Evolutionary conservation across 805 yeast species (phyloP).

Genomic region (Candida maris): DNA sequence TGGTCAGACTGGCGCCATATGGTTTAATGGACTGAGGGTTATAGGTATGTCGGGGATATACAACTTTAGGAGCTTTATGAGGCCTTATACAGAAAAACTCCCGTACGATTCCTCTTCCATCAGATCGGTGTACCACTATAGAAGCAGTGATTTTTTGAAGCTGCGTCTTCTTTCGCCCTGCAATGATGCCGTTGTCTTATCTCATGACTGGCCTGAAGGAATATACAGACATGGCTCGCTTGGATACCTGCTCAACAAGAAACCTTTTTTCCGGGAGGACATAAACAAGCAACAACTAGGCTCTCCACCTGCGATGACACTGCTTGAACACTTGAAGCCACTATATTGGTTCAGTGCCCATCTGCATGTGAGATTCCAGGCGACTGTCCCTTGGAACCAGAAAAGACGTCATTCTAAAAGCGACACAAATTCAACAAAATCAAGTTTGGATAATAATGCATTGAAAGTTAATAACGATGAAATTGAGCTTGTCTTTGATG

Average conservation of each 20-base stretch:
- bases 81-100: conserved; percentile 37
- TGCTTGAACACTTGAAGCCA: conserved; percentile 58
- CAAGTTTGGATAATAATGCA: conserved; percentile 5
- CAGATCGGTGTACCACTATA: conserved; percentile 69
- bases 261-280: conserved; percentile 69
- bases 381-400: conserved; percentile 37
- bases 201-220: conserved; percentile 95
- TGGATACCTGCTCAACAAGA: conserved; percentile 45
- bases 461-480: conserved; percentile 22
- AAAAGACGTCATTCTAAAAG: background rate
- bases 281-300: conserved; percentile 62
- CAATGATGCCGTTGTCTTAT: conserved; percentile 52
- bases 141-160: conserved; percentile 60
- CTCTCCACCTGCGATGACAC: conserved; percentile 57
- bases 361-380: conserved; percentile 71
- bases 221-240: conserved; percentile 63
- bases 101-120: conserved; percentile 48
- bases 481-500: conserved; percentile 17
- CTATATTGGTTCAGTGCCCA: conserved; percentile 85
- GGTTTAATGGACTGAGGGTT: conserved; percentile 73
- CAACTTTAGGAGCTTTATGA: conserved; percentile 47
- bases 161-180: conserved; percentile 38
- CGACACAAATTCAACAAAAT: conserved; percentile 3
- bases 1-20: conserved; percentile 72
- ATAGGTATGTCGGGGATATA: conserved; percentile 85